phyloP scores from a whole-genome alignment of 441 rosid genomes.

The Theobroma grandiflorum region DNA sequence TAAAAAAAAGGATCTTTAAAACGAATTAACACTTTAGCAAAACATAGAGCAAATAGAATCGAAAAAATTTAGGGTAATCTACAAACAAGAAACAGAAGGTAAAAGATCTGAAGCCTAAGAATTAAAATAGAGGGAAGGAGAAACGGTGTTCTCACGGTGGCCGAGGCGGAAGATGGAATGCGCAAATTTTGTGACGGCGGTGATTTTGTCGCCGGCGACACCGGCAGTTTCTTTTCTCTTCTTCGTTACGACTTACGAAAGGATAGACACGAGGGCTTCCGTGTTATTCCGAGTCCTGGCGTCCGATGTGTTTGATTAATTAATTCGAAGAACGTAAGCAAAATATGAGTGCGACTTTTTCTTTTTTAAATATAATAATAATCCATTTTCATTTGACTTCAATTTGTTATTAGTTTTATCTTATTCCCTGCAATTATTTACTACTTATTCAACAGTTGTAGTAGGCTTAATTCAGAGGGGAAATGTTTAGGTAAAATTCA shows the following conservation, averaged over 20 bases:
- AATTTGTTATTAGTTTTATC: too few species aligned
- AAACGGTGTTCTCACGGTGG: conserved; percentile 5
- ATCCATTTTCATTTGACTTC: neutral
- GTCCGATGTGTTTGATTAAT: neutral
- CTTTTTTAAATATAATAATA: neutral
- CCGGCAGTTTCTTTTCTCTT: conserved; percentile 3
- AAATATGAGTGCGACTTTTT: neutral
- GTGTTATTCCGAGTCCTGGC: neutral
- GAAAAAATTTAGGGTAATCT: neutral
- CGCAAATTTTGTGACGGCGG: neutral
- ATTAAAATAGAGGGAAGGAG: neutral
- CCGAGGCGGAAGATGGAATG: neutral
- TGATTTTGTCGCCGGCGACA: conserved; percentile 6
- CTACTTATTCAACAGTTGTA: too few species aligned
- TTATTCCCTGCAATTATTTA: too few species aligned
- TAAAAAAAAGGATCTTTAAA: neutral
- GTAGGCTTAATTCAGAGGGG: too few species aligned
- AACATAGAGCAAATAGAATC: neutral
- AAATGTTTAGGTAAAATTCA: too few species aligned
- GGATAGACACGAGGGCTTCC: neutral
- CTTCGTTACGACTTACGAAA: neutral
- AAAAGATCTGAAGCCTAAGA: conserved; percentile 10
- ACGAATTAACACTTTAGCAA: neutral
- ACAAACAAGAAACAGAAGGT: neutral
- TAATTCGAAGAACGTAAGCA: neutral